Evolutionary conservation across 225 moss, liverwort and hornwort genomes (phyloP), one percentile per base, ranked within the genome.

Genomic region (Pseudisothecium myosuroides): DNA sequence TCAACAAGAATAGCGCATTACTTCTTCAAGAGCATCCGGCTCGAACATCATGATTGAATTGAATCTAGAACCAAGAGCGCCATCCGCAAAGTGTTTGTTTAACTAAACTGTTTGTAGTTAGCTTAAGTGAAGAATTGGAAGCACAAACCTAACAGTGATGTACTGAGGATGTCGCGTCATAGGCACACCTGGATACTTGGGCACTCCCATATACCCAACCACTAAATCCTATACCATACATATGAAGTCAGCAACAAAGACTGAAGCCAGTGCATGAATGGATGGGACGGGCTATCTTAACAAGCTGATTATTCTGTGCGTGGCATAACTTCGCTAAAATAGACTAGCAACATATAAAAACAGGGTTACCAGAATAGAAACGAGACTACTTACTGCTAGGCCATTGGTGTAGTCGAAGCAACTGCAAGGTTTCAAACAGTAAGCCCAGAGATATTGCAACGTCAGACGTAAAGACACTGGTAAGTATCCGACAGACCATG

Each of bases 81-180:
- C 85, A 79, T 73, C 83, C 47, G 15, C 66, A 85, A 54, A 63
- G 49, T 13, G 49, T n/a, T 76, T 77, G 28, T 62, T 58, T 16
- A 63, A 63, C 73, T 54, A 36, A 88, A 76, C 55, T 79, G 67
- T 69, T 66, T n/a, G 61, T 75, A 88, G 43, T 29, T 61, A 71
- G n/a, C 49, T 36, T 52, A 50, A 83, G 60, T 54, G 75, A 80
- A 56, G 81, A 85, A 71, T 37, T 82, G 41, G 28, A 65, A 88
- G 58, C 82, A 86, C 90, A 90, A 81, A 98, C 99, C 99, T 93
- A 58, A 97, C 92, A 91, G 96, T 96, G 63, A 99, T 78, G 43
- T 99, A 99, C 90, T 99, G 99, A 89, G 99, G 99, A 96, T 99
- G 99, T 83, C 95, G 95, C 64, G 99, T 94, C 99, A 99, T 99